A percentile compares a stretch with the other conserved stretches of the same genome.
These are phyloP conservation scores for Puya raimondii DNA, from an alignment of 176 grass and related monocot species.

Conservation along the genomic window DNA sequence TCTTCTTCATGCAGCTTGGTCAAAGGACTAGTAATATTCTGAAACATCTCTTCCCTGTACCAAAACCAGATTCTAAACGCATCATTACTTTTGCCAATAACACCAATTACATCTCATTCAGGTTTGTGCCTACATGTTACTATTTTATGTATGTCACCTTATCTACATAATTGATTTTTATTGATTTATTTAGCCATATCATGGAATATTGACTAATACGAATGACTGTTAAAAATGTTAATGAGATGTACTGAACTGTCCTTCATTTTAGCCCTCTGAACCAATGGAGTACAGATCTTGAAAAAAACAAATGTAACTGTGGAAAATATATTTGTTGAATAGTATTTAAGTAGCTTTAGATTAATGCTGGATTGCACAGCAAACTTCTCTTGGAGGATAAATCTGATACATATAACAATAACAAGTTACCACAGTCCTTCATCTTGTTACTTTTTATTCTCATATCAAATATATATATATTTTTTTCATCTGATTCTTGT, in stretches of 20 bases:
- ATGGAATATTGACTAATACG: neutral
- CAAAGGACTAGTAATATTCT: slow-evolving; percentile 72
- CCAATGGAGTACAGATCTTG: too few relatives aligned
- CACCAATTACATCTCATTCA: slow-evolving; percentile 83
- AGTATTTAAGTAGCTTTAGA: too few relatives aligned
- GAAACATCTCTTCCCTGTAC: slow-evolving; percentile 85
- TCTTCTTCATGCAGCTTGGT: slow-evolving; percentile 50
- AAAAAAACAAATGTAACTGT: too few relatives aligned
- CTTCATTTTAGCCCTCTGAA: too few relatives aligned
- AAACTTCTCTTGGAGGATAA: too few relatives aligned
- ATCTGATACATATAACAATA: too few relatives aligned
- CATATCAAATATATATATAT: too few relatives aligned
- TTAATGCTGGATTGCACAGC: too few relatives aligned
- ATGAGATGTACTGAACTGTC: too few relatives aligned
- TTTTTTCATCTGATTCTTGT: too few relatives aligned
- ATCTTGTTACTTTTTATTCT: too few relatives aligned
- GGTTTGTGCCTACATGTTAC: slow-evolving; percentile 28
- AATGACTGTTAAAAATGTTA: neutral
- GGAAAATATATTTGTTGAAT: too few relatives aligned
- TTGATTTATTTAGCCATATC: neutral
- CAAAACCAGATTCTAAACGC: slow-evolving; percentile 67
- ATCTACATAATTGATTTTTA: neutral
- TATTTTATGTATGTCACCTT: neutral
- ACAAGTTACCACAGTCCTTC: neutral
- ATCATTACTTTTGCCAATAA: slow-evolving; percentile 78